Conservation (phyloP, 768 basidiomycete species). For the Rhizopogon vinicolor region DNA sequence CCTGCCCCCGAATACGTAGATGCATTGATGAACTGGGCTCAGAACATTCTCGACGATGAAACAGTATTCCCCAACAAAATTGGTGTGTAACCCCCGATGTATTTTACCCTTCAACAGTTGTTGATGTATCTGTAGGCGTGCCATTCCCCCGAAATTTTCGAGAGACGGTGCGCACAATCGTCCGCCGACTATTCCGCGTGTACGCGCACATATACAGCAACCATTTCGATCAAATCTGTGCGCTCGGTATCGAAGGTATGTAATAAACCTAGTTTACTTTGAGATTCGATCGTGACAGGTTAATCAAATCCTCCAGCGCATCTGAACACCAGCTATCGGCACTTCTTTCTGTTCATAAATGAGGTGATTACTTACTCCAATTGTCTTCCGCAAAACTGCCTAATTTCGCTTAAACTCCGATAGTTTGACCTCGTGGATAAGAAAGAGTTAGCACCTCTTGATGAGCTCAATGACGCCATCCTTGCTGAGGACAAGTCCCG, state of each 20-base stretch:
- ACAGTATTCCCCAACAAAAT: constrained; percentile 92
- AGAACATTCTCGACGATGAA: constrained; percentile 89
- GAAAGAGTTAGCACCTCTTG: constrained; percentile 92
- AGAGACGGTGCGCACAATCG: constrained; percentile 87
- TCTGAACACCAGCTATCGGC: constrained; percentile 96
- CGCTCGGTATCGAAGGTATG: constrained; percentile 94
- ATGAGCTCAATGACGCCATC: constrained; percentile 93
- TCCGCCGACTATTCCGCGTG: constrained; percentile 89
- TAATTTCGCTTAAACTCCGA: neutral
- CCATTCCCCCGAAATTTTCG: constrained; percentile 89
- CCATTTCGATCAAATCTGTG: constrained; percentile 98
- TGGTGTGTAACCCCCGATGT: constrained; percentile 40
- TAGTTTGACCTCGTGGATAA: constrained; percentile 94
- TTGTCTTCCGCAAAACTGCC: neutral
- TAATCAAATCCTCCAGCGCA: constrained; percentile 57
- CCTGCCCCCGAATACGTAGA: constrained; percentile 96
- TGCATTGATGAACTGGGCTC: constrained; percentile 98
- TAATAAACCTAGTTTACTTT: neutral
- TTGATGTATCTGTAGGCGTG: constrained; percentile 51
- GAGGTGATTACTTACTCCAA: constrained; percentile 58
- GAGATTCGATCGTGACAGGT: neutral
- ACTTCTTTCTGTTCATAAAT: constrained; percentile 95
- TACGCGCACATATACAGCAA: constrained; percentile 99
- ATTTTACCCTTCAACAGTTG: constrained; percentile 2
- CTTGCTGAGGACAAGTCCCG: constrained; percentile 49